Conservation (phyloP, 352 stramenopile species). For the Phytophthora sansomeana region DNA sequence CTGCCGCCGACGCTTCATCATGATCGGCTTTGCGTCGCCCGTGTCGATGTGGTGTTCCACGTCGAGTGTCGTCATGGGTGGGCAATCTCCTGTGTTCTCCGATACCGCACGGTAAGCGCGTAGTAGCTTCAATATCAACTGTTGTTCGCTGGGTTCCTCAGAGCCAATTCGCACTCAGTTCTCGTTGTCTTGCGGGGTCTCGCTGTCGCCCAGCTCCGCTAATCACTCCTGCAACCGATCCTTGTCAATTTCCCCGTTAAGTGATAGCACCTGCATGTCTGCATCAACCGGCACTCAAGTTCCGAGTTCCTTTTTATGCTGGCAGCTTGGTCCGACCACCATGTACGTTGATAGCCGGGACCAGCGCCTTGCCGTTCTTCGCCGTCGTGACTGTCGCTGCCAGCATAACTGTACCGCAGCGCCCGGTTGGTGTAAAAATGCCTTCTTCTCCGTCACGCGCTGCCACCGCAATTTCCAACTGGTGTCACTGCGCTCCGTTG, state of each 20-base stretch:
- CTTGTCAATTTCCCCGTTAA: too few relatives aligned
- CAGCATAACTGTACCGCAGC: constrained; percentile 1
- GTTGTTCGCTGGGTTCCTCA: too few relatives aligned
- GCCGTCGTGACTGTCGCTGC: constrained; percentile 8
- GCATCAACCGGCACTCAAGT: too few relatives aligned
- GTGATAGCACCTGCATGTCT: too few relatives aligned
- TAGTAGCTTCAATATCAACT: constrained; percentile 8
- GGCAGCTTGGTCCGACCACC: constrained; percentile 5
- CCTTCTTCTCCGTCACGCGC: constrained; percentile 10
- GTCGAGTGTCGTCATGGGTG: constrained; percentile 7
- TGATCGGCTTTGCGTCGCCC: constrained; percentile 11
- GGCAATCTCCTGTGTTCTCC: constrained; percentile 1
- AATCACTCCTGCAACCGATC: too few relatives aligned
- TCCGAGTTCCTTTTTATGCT: too few relatives aligned
- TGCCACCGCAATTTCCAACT: background rate
- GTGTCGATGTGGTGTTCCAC: constrained; percentile 37
- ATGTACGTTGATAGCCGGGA: constrained; percentile 20
- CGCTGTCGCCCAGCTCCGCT: too few relatives aligned
- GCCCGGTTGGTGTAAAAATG: constrained; percentile 1
- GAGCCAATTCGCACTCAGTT: too few relatives aligned
- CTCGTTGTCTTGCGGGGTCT: too few relatives aligned
- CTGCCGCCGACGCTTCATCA: constrained; percentile 4
- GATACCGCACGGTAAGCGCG: constrained; percentile 5
- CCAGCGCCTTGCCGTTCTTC: background rate
- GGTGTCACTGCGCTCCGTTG: background rate